These are phyloP conservation scores for Aspergillus flavus DNA, from an alignment of 2,329 filamentous ascomycete species.

Conservation along the genomic window DNA sequence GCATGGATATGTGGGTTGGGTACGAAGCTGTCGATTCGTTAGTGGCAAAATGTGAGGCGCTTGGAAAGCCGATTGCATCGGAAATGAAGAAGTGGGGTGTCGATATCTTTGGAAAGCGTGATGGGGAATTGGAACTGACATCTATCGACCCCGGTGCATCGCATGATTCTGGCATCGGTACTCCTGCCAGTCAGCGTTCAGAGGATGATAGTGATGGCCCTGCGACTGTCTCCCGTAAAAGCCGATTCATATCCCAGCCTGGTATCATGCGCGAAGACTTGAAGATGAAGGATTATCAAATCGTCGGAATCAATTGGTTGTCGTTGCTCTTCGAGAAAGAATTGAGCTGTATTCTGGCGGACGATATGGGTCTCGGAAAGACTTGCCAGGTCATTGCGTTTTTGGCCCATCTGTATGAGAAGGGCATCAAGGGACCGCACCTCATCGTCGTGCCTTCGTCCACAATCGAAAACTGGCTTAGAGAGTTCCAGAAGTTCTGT, in stretches of 20 bases:
- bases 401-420: slow-evolving; percentile 77
- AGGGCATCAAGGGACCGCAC: slow-evolving; percentile 69
- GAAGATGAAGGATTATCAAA: slow-evolving; percentile 86
- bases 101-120: slow-evolving; percentile 63
- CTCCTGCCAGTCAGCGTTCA: slow-evolving; percentile 53
- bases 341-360: slow-evolving; percentile 87
- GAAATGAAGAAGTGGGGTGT: slow-evolving; percentile 71
- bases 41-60: slow-evolving; percentile 72
- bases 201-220: slow-evolving; percentile 53
- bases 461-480: slow-evolving; percentile 93
- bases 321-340: slow-evolving; percentile 76
- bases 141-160: slow-evolving; percentile 51
- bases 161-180: slow-evolving; percentile 70
- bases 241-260: slow-evolving; percentile 67
- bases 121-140: slow-evolving; percentile 64
- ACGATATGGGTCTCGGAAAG: slow-evolving; percentile 96
- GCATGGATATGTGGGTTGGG: slow-evolving; percentile 72
- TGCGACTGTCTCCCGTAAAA: slow-evolving; percentile 37
- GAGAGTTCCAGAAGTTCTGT: slow-evolving; percentile 86
- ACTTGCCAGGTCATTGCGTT: slow-evolving; percentile 96
- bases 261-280: slow-evolving; percentile 74
- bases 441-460: slow-evolving; percentile 90
- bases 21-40: slow-evolving; percentile 83
- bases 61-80: slow-evolving; percentile 67
- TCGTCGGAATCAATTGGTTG: slow-evolving; percentile 95